These are phyloP conservation scores for Sporobolomyces phaffii DNA, from an alignment of 768 basidiomycete species.

Conservation along the genomic window DNA sequence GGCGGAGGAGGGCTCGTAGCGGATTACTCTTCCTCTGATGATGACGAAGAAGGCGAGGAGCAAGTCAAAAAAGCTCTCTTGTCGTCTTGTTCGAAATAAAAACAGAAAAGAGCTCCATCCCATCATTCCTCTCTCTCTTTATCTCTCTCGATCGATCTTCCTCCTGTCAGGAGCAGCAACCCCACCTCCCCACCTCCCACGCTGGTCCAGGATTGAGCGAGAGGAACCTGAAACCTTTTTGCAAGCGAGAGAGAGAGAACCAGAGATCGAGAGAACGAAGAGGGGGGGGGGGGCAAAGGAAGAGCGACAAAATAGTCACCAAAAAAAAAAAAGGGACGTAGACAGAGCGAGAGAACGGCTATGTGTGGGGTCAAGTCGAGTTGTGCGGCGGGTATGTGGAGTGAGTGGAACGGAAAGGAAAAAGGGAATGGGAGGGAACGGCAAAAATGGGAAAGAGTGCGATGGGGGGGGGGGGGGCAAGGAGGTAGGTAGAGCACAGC, in stretches of 20 bases:
- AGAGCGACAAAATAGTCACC: background rate
- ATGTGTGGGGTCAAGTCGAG: too few relatives aligned
- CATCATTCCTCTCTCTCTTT: background rate
- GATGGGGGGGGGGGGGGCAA: background rate
- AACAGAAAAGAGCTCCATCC: too few relatives aligned
- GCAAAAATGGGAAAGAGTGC: background rate
- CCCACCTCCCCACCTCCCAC: too few relatives aligned
- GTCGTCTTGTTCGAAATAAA: background rate
- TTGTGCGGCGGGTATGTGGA: too few relatives aligned
- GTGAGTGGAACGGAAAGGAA: background rate
- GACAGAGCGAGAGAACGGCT: too few relatives aligned
- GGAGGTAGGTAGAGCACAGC: background rate
- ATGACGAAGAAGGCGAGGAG: background rate
- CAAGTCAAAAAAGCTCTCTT: background rate
- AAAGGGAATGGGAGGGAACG: background rate
- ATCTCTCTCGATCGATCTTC: background rate
- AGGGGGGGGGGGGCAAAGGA: background rate
- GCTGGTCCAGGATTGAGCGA: background rate
- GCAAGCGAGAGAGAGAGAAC: background rate
- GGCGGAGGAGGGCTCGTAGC: constrained; percentile 1
- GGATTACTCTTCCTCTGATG: constrained; percentile 5
- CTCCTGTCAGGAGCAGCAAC: too few relatives aligned
- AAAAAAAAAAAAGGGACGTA: background rate
- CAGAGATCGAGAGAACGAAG: background rate
- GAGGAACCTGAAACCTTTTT: background rate